Evolutionary conservation across 2,329 filamentous ascomycete species (phyloP), one percentile per base, ranked within the genome.

Genomic region (Diaporthe amygdali): DNA sequence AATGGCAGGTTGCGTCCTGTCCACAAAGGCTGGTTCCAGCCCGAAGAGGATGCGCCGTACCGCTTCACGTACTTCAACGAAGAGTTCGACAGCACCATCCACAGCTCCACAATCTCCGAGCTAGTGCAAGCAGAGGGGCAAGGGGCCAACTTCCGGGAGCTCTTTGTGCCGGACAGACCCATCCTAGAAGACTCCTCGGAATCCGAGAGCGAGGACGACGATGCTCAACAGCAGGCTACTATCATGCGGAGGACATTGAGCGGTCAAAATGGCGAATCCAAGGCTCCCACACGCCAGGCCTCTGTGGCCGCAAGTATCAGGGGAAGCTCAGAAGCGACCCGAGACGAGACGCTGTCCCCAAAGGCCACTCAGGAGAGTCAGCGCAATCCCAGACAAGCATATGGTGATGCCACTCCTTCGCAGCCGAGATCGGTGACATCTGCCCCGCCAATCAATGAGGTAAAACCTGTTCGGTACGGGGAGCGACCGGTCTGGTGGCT

Each of bases 61-160:
- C 90, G 96, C 32, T 99, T 98, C 80, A 98, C 96, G 0, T 99
- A 99, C 81, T 99, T 99, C 87, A 98, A 98, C 81, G 96, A 98
- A 79, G 94, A 97, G 74, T 94, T 98, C 69, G 93, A 94, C 77
- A 97, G 94, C 80, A 99, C 96, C 0, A 97, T 99, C 73, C 96
- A 99, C 81, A 96, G 95, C 72, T 94, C 97, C 81, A 96, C 93
- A 0, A 97, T 99, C 70, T 97, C 95, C 2, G 96, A 98, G 79
- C 88, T 99, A 25, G 89, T 97, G 10, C 95, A 97, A 75, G 92
- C 94, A 0, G 71, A 73, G 56, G 71, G 71, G 20, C 71, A 73
- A 55, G 96, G 94, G 7, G 89, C 92, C 72, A 93, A 89, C 52
- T 99, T 99, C 80, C 88, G 88, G 71, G 94, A 97, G 76, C 88